Evolutionary conservation across 495 filamentous ascomycete species (phyloP).

Genomic region (Aspergillus hancockii): DNA sequence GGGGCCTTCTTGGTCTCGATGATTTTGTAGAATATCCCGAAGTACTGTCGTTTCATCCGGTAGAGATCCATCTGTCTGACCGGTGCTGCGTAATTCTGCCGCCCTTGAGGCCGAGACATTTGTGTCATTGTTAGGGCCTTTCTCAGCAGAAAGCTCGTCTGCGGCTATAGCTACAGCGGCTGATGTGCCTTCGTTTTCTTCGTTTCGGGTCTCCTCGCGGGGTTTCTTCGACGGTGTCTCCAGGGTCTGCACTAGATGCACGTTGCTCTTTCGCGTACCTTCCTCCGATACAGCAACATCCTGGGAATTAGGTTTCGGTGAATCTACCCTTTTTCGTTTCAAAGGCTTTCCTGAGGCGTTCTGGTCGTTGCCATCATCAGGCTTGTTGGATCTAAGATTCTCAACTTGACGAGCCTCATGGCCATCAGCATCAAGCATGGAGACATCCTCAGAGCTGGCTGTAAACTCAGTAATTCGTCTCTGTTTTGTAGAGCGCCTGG

Average conservation of each 20-base stretch:
- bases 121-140: neutral
- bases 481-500: conserved; percentile 9
- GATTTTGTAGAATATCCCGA: neutral
- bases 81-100: neutral
- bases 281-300: neutral
- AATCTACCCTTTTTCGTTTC: conserved; percentile 17
- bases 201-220: neutral
- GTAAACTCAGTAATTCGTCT: conserved; percentile 8
- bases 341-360: neutral
- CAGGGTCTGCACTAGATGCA: neutral
- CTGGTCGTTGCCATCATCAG: neutral
- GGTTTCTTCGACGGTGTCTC: conserved; percentile 8
- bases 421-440: neutral
- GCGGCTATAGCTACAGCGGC: neutral
- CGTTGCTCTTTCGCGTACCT: neutral
- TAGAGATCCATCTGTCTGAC: neutral
- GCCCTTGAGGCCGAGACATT: neutral
- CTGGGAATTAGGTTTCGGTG: conserved; percentile 2
- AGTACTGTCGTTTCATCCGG: neutral
- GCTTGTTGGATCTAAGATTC: neutral
- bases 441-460: neutral
- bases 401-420: neutral
- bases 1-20: neutral
- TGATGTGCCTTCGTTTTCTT: neutral
- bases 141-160: neutral